These are phyloP conservation scores for Pythium vanterpoolii DNA, from an alignment of 352 stramenopile genomes.

Conservation along the genomic window DNA sequence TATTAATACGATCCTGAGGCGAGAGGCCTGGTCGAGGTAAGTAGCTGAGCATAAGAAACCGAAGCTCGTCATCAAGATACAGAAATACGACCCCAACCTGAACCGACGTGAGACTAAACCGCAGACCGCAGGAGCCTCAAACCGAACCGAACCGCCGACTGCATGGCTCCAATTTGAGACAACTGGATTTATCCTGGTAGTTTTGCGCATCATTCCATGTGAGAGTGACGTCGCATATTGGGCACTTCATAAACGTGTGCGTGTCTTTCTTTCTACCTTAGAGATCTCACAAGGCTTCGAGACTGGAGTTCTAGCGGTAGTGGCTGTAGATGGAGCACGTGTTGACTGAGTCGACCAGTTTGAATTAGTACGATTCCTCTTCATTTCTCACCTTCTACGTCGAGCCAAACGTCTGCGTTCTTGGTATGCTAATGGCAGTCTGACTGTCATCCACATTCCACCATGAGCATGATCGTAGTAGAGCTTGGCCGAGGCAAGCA, in stretches of 20 bases:
- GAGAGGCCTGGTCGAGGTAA: not conserved
- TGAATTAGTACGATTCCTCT: too few relatives aligned
- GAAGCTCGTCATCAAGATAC: not conserved
- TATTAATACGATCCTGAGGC: not conserved
- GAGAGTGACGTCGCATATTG: constrained; percentile 12
- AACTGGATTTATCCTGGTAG: too few relatives aligned
- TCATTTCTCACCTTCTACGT: too few relatives aligned
- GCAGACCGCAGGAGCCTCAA: not conserved
- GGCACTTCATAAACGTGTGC: not conserved
- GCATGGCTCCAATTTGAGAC: not conserved
- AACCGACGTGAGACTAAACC: not conserved
- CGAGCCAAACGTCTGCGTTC: too few relatives aligned
- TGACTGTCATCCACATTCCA: too few relatives aligned
- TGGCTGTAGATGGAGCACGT: not conserved
- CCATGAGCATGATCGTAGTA: too few relatives aligned
- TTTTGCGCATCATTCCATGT: not conserved
- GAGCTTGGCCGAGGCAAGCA: too few relatives aligned
- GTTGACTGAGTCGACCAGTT: too few relatives aligned
- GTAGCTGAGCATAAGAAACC: not conserved
- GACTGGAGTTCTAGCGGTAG: not conserved
- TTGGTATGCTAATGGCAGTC: too few relatives aligned
- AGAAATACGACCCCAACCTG: not conserved
- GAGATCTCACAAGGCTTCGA: not conserved
- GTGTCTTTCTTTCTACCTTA: constrained; percentile 4
- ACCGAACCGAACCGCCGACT: not conserved